Conservation (phyloP, 345 rosid species). For the Pugionium cornutum region DNA sequence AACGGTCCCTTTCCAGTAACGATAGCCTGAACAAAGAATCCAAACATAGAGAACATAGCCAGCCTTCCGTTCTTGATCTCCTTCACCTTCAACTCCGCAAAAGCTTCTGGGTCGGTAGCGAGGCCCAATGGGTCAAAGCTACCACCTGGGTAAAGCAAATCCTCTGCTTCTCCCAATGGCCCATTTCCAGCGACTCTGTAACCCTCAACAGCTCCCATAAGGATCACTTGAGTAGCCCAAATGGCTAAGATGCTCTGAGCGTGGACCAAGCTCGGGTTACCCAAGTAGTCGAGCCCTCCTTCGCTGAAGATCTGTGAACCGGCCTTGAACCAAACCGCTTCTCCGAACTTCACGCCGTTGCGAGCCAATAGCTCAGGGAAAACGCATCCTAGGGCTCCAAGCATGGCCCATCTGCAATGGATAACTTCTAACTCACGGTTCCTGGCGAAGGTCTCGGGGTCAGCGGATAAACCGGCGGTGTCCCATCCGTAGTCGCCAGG, state of each 20-base stretch:
- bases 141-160: conserved; percentile 77
- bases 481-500: conserved; percentile 52
- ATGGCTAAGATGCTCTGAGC: conserved; percentile 83
- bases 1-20: conserved; percentile 82
- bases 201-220: conserved; percentile 83
- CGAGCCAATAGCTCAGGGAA: conserved; percentile 62
- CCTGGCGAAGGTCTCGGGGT: conserved; percentile 87
- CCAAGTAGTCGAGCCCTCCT: conserved; percentile 82
- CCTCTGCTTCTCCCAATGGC: conserved; percentile 67
- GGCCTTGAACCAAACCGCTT: conserved; percentile 46
- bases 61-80: conserved; percentile 81
- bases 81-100: conserved; percentile 80
- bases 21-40: conserved; percentile 83
- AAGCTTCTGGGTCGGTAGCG: conserved; percentile 84
- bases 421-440: conserved; percentile 89
- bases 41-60: conserved; percentile 90
- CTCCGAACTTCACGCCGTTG: conserved; percentile 43
- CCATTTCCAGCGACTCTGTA: conserved; percentile 65
- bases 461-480: conserved; percentile 80
- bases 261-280: conserved; percentile 79
- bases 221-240: conserved; percentile 65
- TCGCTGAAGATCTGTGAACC: conserved; percentile 73
- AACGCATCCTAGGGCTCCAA: conserved; percentile 76
- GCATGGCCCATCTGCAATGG: conserved; percentile 83
- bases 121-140: conserved; percentile 85